Evolutionary conservation across 495 filamentous ascomycete species (phyloP), one percentile per base, ranked within the genome.

Genomic region (Penicillium mononematosum): DNA sequence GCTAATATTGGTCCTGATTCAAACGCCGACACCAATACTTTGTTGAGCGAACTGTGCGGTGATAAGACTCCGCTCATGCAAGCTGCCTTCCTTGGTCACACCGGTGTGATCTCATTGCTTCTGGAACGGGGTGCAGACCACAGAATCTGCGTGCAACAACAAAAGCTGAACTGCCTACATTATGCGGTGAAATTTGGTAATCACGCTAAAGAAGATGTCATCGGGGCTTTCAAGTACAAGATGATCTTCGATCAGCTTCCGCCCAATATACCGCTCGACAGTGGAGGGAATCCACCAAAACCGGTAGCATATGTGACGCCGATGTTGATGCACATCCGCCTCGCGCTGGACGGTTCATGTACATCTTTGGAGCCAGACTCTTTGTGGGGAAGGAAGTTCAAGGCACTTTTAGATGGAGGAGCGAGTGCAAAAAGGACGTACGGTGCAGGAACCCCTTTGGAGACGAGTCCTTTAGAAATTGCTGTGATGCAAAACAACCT

Each of bases 1-100:
- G 34, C 27, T 7, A 0, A 16, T 22, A 16, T 36, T 0, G 12
- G 12, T 16, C 12, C 34, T 36, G 12, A 44, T 22, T 44, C 17
- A 7, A 11, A 17, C 17, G 20, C 41, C 41, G 16, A 22, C 8
- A 9, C 41, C 17, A 14, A 7, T 12, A 6, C 24, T 14, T 3
- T 34, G 4, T 14, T 50, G 22, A 34, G 38, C n/a, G 48, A 50
- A 34, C n/a, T 50, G n/a, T 50, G 17, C 29, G 31, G 38, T 3
- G 34, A 22, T 8, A 52, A 41, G 20, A 52, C 49, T 38, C 31
- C 49, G 20, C 49, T 52, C 31, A 52, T 52, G 49, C 32, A 39
- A 41, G 49, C 49, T 0, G 49, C 49, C n/a, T 52, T 22, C 19
- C 17, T 20, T 16, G 49, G 49, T 8, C 34, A 52, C 22, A 34